Base-by-base conservation (phyloP, 2,329 filamentous ascomycete species). In the Fusarium sp. region DNA sequence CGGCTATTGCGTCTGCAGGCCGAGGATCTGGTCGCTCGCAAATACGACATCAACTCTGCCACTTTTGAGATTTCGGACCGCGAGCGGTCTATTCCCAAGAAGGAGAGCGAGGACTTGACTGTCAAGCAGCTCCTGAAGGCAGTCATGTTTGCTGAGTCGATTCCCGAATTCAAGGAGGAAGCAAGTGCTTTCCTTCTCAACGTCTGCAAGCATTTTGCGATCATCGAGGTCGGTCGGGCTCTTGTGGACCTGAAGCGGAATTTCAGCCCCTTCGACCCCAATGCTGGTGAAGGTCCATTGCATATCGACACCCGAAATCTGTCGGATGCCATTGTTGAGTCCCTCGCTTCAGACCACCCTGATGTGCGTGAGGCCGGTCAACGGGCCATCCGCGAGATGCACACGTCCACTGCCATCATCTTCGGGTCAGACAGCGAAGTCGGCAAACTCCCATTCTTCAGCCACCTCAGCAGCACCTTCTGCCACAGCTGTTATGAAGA, bases 401-500 rank as follows among this genome's bases (percentile, higher is more conserved):
- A 95, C 79, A 91, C 94, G 72, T 90, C 94, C 16, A 91, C 94
- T 2, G 87, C 88, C 25, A 91, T 91, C 9, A 94, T 99, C 36
- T 95, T 98, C 74, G 95, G 95, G 4, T 91, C 90, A 1, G 86
- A 92, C 42, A 89, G 88, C 25, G 89, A 93, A 63, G 91, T 95
- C 35, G 91, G 94, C 36, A 91, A 91, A 65, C 88, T 99, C 10
- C 91, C 93, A 1, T 94, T 99, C 83, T 99, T 99, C 84, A 89
- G 88, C 68, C 92, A 96, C 78, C 87, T 99, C 7, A 92, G 93
- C 42, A 93, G 91, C 69, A 92, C 92, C 1, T 98, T 98, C 81
- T 97, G 94, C 77, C 97, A 99, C 81, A 95, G 94, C 74, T 99
- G 97, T 81, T 95, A 98, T 78, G 95, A 97, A 78, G 96, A 99